Conservation (phyloP, 1,139 yeast genomes). For the Maudiozyma humilis region DNA sequence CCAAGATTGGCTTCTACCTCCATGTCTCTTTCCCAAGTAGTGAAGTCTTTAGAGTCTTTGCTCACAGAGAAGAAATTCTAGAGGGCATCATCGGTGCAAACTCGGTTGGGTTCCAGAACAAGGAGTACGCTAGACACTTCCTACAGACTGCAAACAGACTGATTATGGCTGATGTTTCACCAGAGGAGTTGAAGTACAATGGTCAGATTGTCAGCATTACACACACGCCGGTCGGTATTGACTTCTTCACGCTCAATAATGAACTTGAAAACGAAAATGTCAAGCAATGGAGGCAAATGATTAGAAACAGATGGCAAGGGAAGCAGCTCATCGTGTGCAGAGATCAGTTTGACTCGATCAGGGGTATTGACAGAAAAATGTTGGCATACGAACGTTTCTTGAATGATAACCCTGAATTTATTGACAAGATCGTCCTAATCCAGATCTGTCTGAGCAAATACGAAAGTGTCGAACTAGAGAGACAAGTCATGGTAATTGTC, state of each 20-base stretch:
- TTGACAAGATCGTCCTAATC: constrained; percentile 64
- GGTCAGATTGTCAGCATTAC: constrained; percentile 61
- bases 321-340: constrained; percentile 73
- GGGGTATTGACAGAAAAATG: constrained; percentile 84
- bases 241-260: constrained; percentile 49
- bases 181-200: constrained; percentile 61
- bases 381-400: constrained; percentile 80
- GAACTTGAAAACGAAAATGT: constrained; percentile 48
- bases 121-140: constrained; percentile 89
- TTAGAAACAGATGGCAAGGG: constrained; percentile 65
- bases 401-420: constrained; percentile 58
- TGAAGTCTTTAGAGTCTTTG: constrained; percentile 90
- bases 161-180: constrained; percentile 71
- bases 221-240: constrained; percentile 81
- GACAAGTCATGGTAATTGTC: constrained; percentile 68
- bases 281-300: constrained; percentile 56
- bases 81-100: constrained; percentile 87
- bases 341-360: constrained; percentile 77
- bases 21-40: constrained; percentile 95
- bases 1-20: constrained; percentile 82
- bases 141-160: constrained; percentile 82
- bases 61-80: constrained; percentile 70
- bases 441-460: constrained; percentile 67
- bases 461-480: constrained; percentile 47
- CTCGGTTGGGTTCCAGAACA: constrained; percentile 80